A percentile compares a stretch with the other conserved stretches of the same genome.
Conservation (phyloP, 495 filamentous ascomycete species). For the Penicillium longicatenatum region DNA sequence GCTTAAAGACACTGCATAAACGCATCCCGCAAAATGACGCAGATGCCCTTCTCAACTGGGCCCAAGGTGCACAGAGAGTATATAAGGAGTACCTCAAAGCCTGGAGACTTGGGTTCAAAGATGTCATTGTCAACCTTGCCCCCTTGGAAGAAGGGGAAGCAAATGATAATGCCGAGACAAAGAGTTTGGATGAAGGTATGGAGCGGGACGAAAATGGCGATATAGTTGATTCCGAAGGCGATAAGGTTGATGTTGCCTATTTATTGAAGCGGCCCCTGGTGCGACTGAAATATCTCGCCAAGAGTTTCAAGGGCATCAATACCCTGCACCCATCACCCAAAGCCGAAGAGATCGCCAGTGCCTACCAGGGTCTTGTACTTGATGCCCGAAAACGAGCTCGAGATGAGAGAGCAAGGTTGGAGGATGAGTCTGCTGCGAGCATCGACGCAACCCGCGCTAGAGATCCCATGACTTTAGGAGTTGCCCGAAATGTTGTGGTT, state of each 20-base stretch:
- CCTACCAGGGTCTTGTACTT: conserved; percentile 71
- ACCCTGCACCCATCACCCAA: conserved; percentile 57
- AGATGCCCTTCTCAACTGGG: conserved; percentile 75
- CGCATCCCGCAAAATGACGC: conserved; percentile 71
- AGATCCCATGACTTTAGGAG: conserved; percentile 73
- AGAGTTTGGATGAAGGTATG: conserved; percentile 65
- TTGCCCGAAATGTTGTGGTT: conserved; percentile 67
- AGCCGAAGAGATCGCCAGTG: conserved; percentile 55
- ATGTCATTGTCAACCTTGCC: conserved; percentile 90
- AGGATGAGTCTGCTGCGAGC: conserved; percentile 84
- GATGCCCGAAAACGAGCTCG: conserved; percentile 76
- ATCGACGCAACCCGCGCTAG: conserved; percentile 78
- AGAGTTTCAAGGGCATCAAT: conserved; percentile 73
- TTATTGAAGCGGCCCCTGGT: conserved; percentile 87
- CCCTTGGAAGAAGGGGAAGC: conserved; percentile 58
- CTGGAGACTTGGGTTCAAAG: conserved; percentile 94
- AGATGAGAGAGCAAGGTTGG: conserved; percentile 82
- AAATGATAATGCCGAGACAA: conserved; percentile 52
- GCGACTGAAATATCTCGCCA: conserved; percentile 83
- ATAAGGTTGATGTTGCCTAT: conserved; percentile 93
- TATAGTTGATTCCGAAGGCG: conserved; percentile 73
- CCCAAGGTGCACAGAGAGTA: conserved; percentile 68
- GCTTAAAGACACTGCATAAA: conserved; percentile 76
- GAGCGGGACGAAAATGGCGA: conserved; percentile 78
- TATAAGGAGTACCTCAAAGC: conserved; percentile 87